Evolutionary conservation across 768 basidiomycete genomes (phyloP).

Genomic region (Calvatia gigantea): DNA sequence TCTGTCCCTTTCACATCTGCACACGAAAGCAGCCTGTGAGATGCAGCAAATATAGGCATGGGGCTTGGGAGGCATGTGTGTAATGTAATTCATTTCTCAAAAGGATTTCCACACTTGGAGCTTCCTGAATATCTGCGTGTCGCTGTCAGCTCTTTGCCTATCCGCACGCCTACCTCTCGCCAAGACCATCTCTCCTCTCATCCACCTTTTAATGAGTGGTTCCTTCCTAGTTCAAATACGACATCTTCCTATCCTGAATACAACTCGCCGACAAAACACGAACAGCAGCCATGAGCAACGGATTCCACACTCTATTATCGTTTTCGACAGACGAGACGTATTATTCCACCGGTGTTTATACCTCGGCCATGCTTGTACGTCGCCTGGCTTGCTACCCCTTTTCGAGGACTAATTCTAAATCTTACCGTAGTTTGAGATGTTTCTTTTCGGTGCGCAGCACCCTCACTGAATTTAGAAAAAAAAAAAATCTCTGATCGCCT

Average conservation of each 20-base stretch:
- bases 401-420: not conserved
- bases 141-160: not conserved
- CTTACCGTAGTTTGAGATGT: conserved; percentile 5
- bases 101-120: conserved; percentile 5
- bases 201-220: not conserved
- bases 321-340: conserved; percentile 7
- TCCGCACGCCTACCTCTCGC: not conserved
- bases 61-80: conserved; percentile 2
- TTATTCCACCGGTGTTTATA: conserved; percentile 4
- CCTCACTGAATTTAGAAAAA: not conserved
- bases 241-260: no score
- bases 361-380: conserved; percentile 8
- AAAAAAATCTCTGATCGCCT: not conserved
- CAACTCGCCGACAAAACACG: not conserved
- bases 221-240: no score
- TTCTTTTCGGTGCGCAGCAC: conserved; percentile 4
- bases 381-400: not conserved
- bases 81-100: conserved; percentile 1
- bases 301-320: conserved; percentile 5
- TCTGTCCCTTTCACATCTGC: conserved; percentile 2
- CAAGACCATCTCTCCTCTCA: not conserved
- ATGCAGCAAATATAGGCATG: conserved; percentile 6
- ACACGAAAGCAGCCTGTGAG: conserved; percentile 2
- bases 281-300: not conserved
- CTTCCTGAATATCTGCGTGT: not conserved